Percentiles rank a stretch among this genome's conserved stretches.
Evolutionary conservation across 768 basidiomycete genomes (phyloP).

Genomic region (Hericium erinaceus): DNA sequence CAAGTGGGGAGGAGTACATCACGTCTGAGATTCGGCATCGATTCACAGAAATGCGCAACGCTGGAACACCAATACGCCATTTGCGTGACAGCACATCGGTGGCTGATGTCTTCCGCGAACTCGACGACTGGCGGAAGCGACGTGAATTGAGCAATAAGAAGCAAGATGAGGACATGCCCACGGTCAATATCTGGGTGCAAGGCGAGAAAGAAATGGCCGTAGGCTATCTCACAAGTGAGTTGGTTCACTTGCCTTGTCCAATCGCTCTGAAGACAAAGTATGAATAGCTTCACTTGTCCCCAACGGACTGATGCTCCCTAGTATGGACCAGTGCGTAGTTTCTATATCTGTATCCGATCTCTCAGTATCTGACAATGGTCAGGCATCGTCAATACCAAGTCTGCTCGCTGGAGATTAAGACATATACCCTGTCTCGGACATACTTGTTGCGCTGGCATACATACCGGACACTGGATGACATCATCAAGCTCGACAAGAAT

Average conservation of each 20-base stretch:
- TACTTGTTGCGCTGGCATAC: slow-evolving; percentile 47
- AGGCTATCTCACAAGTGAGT: slow-evolving; percentile 31
- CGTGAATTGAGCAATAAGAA: not conserved
- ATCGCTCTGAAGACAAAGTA: too few species aligned
- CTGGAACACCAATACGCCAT: slow-evolving; percentile 9
- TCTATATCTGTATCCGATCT: not conserved
- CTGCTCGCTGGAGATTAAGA: slow-evolving; percentile 34
- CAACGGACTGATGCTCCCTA: slow-evolving; percentile 23
- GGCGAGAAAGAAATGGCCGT: slow-evolving; percentile 32
- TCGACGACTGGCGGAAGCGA: not conserved
- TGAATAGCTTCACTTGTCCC: slow-evolving; percentile 20
- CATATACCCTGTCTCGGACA: slow-evolving; percentile 32
- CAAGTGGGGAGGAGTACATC: slow-evolving; percentile 31
- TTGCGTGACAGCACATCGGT: too few species aligned
- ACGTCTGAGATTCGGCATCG: slow-evolving; percentile 35
- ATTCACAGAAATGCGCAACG: slow-evolving; percentile 28
- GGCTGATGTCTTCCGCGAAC: too few species aligned
- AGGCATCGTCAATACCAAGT: slow-evolving; percentile 39
- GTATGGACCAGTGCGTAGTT: slow-evolving; percentile 21
- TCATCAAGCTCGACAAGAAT: slow-evolving; percentile 26
- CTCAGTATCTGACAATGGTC: not conserved
- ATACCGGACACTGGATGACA: slow-evolving; percentile 35
- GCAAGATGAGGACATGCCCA: slow-evolving; percentile 11
- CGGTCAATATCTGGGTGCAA: slow-evolving; percentile 33
- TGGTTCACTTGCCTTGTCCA: not conserved